Conservation (phyloP, 2,329 filamentous ascomycete genomes). For the Lachnellula suecica region DNA sequence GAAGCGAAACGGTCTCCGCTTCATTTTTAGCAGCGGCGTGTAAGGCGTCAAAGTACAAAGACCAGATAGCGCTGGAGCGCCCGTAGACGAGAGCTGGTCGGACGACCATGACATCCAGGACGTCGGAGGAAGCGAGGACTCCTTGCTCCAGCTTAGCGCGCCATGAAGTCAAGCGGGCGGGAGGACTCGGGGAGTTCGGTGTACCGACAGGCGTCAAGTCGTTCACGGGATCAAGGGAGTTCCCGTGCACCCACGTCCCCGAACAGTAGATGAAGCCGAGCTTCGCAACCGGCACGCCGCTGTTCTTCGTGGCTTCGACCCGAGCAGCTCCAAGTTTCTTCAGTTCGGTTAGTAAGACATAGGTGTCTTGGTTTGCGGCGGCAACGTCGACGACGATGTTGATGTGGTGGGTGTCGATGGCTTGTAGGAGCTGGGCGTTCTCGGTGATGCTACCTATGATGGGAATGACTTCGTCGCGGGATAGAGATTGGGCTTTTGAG, state of each 20-base stretch:
- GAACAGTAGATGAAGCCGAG: conserved; percentile 39
- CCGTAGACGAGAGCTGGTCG: conserved; percentile 37
- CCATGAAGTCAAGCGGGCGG: conserved; percentile 32
- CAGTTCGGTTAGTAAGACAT: conserved; percentile 25
- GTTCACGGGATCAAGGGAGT: conserved; percentile 25
- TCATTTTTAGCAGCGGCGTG: conserved; percentile 25
- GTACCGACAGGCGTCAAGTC: conserved; percentile 33
- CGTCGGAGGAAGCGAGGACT: conserved; percentile 31
- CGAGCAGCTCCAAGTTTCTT: conserved; percentile 21
- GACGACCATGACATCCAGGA: conserved; percentile 36
- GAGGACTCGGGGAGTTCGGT: conserved; percentile 16
- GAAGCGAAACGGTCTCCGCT: conserved; percentile 16
- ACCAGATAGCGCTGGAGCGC: conserved; percentile 33
- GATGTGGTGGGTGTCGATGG: conserved; percentile 30
- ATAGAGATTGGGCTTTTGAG: conserved; percentile 33
- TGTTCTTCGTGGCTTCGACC: conserved; percentile 18
- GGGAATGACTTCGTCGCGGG: conserved; percentile 34
- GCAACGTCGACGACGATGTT: conserved; percentile 37
- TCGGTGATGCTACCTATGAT: conserved; percentile 28
- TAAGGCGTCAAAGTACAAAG: conserved; percentile 27
- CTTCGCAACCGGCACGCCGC: conserved; percentile 30
- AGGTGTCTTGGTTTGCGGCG: conserved; percentile 25
- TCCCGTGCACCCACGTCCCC: conserved; percentile 39
- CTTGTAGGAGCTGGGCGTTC: conserved; percentile 14
- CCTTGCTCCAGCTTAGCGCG: conserved; percentile 32